Evolutionary conservation across 768 basidiomycete genomes (phyloP).

Genomic region (Tephrocybe sp.): DNA sequence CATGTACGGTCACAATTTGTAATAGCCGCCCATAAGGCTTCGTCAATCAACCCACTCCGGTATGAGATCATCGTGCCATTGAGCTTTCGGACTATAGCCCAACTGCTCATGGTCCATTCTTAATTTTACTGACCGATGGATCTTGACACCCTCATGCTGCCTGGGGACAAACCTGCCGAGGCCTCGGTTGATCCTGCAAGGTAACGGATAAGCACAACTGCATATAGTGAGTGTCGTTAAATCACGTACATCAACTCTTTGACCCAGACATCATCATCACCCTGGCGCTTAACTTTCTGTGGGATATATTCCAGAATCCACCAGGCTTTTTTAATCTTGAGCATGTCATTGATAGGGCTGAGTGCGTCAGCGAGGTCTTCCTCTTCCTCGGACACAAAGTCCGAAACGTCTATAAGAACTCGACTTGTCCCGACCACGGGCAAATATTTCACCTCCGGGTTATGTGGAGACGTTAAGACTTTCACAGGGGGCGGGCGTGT

Average conservation of each 20-base stretch:
- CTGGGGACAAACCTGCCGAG: conserved; percentile 38
- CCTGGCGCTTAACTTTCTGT: conserved; percentile 36
- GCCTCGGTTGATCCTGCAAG: conserved; percentile 38
- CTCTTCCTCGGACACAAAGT: conserved; percentile 49
- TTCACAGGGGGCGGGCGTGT: conserved; percentile 37
- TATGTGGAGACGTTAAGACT: conserved; percentile 21
- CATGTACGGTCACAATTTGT: not conserved
- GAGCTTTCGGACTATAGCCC: conserved; percentile 38
- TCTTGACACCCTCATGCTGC: conserved; percentile 31
- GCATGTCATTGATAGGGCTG: conserved; percentile 53
- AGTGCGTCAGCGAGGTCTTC: conserved; percentile 60
- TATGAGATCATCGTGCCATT: conserved; percentile 24
- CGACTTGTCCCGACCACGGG: conserved; percentile 19
- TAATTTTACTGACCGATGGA: conserved; percentile 46
- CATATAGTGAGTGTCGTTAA: not conserved
- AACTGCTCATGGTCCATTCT: conserved; percentile 37
- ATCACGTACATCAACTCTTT: conserved; percentile 32
- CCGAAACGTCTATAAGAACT: conserved; percentile 21
- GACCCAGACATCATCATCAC: conserved; percentile 37
- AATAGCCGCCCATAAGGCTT: not conserved
- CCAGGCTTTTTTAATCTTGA: conserved; percentile 47
- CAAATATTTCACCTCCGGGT: conserved; percentile 14
- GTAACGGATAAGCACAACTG: not conserved
- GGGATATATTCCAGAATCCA: conserved; percentile 63
- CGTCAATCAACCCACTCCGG: conserved; percentile 39